phyloP scores from a whole-genome alignment of 1,284 basidiomycete species.

The Phenoliferia sp. region DNA sequence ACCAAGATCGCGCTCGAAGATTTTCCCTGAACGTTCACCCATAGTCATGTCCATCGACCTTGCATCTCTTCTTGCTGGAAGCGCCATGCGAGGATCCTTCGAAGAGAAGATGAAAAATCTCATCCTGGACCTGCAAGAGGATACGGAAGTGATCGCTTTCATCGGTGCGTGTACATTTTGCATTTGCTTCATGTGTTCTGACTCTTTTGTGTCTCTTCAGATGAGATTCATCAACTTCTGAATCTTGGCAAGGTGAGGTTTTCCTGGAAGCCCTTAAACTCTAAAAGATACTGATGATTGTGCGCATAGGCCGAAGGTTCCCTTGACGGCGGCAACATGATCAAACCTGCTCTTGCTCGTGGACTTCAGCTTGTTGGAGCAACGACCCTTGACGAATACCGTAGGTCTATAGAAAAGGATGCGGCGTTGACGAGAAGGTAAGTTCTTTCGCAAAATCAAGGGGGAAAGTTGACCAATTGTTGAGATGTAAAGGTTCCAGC shows the following conservation, averaged over 20 bases:
- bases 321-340: constrained; percentile 87
- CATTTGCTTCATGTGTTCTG: neutral
- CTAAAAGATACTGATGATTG: neutral
- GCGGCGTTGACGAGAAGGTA: constrained; percentile 68
- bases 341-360: constrained; percentile 78
- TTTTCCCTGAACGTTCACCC: neutral
- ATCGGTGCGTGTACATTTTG: constrained; percentile 2
- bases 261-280: too few relatives aligned
- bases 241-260: constrained; percentile 84
- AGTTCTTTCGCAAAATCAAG: neutral
- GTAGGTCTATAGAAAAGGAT: constrained; percentile 87
- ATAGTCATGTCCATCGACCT: constrained; percentile 61
- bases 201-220: constrained; percentile 71
- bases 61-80: constrained; percentile 74
- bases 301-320: constrained; percentile 51
- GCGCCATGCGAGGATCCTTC: constrained; percentile 82
- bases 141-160: constrained; percentile 48
- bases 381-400: constrained; percentile 63
- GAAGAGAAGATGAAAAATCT: constrained; percentile 82
- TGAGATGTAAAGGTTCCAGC: constrained; percentile 58
- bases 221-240: constrained; percentile 73
- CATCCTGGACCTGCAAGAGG: constrained; percentile 78
- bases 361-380: constrained; percentile 45
- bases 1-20: neutral
- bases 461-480: neutral